phyloP scores from a whole-genome alignment of 2,329 filamentous ascomycete species.

The Fusarium sambucinum region DNA sequence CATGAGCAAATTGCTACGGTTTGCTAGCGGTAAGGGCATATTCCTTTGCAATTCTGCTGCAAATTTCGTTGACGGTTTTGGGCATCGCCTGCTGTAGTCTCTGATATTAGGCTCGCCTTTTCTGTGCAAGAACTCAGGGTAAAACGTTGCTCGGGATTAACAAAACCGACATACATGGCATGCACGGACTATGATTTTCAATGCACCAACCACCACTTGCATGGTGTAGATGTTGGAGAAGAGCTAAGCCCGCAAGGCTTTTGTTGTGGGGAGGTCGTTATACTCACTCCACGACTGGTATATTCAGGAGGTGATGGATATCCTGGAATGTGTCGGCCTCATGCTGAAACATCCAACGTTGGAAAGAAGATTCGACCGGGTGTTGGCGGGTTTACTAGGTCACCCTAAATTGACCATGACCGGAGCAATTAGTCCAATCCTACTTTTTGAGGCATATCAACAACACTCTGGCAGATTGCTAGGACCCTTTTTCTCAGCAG shows the following conservation, averaged over 20 bases:
- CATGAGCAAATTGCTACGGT: not conserved
- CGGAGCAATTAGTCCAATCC: conserved; percentile 30
- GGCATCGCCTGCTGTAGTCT: conserved; percentile 10
- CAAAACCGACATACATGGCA: conserved; percentile 15
- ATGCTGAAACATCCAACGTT: conserved; percentile 12
- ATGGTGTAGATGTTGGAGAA: conserved; percentile 7
- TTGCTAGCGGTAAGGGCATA: not conserved
- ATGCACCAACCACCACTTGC: conserved; percentile 33
- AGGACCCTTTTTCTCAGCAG: conserved; percentile 10
- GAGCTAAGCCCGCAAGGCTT: conserved; percentile 14
- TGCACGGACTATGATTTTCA: conserved; percentile 42
- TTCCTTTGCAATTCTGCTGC: not conserved
- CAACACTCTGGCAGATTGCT: not conserved
- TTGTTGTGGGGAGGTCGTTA: conserved; percentile 19
- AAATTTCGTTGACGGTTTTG: conserved; percentile 5
- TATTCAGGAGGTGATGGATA: conserved; percentile 14
- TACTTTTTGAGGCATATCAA: not conserved
- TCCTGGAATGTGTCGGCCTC: conserved; percentile 17
- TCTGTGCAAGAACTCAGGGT: conserved; percentile 5
- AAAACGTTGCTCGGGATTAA: conserved; percentile 25
- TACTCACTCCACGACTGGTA: conserved; percentile 21
- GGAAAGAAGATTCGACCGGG: not conserved
- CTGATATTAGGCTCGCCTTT: not conserved
- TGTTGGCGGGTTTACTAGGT: conserved; percentile 3
- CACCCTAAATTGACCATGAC: conserved; percentile 7